Evolutionary conservation across 1,284 basidiomycete genomes (phyloP).

Genomic region (Gomphus bonarii): DNA sequence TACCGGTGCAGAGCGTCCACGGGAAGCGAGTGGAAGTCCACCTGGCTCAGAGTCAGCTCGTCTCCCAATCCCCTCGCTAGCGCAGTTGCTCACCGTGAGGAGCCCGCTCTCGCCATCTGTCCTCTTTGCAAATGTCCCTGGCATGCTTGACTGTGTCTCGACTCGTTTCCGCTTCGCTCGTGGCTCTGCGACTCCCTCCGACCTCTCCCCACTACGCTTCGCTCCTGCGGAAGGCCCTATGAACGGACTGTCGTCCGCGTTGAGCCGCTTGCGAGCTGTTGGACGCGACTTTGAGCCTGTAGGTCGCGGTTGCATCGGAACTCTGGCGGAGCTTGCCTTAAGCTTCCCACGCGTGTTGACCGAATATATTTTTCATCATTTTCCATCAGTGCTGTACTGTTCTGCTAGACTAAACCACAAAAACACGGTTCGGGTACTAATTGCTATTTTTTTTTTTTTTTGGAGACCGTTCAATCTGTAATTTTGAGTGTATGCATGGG

Average conservation of each 20-base stretch:
- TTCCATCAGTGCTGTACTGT: too few relatives aligned
- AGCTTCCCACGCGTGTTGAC: too few relatives aligned
- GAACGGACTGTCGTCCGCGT: conserved; percentile 49
- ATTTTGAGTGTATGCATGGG: too few relatives aligned
- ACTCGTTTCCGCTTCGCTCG: conserved; percentile 60
- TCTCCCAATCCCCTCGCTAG: background rate
- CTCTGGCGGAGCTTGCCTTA: too few relatives aligned
- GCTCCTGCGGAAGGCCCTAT: conserved; percentile 40
- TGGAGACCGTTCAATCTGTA: too few relatives aligned
- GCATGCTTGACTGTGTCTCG: conserved; percentile 24
- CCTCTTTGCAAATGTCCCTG: conserved; percentile 2
- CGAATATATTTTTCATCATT: too few relatives aligned
- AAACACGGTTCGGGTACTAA: too few relatives aligned
- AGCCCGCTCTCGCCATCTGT: conserved; percentile 1
- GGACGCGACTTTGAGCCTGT: conserved; percentile 42
- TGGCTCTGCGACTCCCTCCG: conserved; percentile 21
- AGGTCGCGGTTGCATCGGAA: conserved; percentile 23
- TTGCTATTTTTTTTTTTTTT: too few relatives aligned
- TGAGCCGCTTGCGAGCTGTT: conserved; percentile 45
- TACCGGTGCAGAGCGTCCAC: conserved; percentile 52
- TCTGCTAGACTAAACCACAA: too few relatives aligned
- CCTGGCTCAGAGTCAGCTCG: conserved; percentile 27
- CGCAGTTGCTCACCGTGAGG: background rate
- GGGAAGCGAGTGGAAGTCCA: conserved; percentile 61
- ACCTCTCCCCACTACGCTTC: conserved; percentile 24